These are phyloP conservation scores for Cystofilobasidium ferigula DNA, from an alignment of 768 basidiomycete species.

Conservation along the genomic window DNA sequence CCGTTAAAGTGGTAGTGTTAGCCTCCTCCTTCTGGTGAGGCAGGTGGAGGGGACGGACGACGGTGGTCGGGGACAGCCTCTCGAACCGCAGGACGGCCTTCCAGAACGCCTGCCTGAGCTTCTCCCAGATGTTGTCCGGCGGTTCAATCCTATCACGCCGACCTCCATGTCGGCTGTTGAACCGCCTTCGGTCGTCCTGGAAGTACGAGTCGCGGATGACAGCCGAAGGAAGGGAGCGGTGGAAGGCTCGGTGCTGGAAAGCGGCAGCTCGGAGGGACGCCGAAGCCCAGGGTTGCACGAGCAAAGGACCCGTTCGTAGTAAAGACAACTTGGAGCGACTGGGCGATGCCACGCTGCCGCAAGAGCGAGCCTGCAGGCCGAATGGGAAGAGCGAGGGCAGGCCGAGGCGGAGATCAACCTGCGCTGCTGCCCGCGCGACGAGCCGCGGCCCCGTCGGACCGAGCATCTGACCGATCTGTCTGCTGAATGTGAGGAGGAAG, in stretches of 20 bases:
- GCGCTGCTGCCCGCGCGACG: no score
- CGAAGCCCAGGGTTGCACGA: no score
- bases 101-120: background rate
- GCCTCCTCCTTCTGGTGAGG: background rate
- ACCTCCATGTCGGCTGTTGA: background rate
- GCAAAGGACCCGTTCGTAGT: no score
- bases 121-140: background rate
- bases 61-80: background rate
- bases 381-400: no score
- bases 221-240: background rate
- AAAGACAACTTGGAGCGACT: no score
- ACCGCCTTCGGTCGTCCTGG: background rate
- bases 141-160: background rate
- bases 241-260: background rate
- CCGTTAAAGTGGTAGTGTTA: background rate
- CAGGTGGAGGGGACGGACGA: background rate
- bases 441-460: no score
- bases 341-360: no score
- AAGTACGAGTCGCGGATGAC: conserved; percentile 7
- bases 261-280: no score
- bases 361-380: no score
- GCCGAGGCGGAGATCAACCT: no score
- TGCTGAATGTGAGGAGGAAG: no score
- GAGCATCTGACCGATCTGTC: no score
- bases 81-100: background rate